These are phyloP conservation scores for Ophiocordyceps camponoti-floridani DNA, from an alignment of 2,329 filamentous ascomycete genomes.

Conservation along the genomic window DNA sequence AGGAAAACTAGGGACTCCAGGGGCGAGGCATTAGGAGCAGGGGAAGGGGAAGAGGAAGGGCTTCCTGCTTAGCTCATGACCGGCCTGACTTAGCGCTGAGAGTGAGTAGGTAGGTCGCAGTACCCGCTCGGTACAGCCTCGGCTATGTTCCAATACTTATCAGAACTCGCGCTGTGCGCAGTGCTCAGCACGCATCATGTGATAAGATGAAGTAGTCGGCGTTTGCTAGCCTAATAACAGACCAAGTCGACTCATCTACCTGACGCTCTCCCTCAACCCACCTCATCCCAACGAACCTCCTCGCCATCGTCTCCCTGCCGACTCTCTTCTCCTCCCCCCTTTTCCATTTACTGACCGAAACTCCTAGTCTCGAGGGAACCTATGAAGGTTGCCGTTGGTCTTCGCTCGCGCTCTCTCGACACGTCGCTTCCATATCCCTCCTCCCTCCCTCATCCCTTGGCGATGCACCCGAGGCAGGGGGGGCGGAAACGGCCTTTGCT, in stretches of 20 bases:
- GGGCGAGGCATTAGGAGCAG: not conserved
- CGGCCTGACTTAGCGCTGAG: too few relatives aligned
- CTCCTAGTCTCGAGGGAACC: not conserved
- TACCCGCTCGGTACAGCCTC: too few relatives aligned
- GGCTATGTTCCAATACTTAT: too few relatives aligned
- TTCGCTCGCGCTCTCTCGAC: not conserved
- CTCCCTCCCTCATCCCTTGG: not conserved
- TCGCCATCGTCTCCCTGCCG: not conserved
- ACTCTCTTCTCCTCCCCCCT: not conserved
- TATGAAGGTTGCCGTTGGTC: not conserved
- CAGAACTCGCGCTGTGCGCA: too few relatives aligned
- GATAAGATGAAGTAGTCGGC: too few relatives aligned
- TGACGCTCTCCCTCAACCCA: not conserved
- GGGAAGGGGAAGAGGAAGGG: too few relatives aligned
- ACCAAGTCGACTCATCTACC: too few relatives aligned
- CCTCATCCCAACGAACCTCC: not conserved
- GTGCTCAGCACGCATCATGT: too few relatives aligned
- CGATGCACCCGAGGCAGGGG: not conserved
- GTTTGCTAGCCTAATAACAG: too few relatives aligned
- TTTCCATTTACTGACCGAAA: not conserved
- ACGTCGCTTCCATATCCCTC: not conserved
- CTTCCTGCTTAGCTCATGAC: too few relatives aligned
- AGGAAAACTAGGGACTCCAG: not conserved
- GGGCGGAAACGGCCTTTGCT: not conserved
- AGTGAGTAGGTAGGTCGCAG: too few relatives aligned